phyloP scores from a whole-genome alignment of 352 stramenopile genomes.

The Pythium dissotocum region DNA sequence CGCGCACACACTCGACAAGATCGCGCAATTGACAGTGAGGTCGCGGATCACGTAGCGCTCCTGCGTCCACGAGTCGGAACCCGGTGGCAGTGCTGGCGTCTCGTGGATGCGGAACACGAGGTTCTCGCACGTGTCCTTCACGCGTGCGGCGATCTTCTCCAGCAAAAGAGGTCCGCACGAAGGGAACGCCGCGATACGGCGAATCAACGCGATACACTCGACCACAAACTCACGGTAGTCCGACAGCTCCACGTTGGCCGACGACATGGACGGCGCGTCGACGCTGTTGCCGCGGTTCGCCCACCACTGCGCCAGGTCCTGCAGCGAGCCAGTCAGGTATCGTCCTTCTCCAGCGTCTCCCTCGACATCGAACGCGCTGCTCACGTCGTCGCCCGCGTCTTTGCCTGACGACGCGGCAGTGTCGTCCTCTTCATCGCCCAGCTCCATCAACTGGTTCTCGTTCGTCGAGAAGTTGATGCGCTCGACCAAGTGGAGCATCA shows the following conservation, averaged over 20 bases:
- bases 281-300: slow-evolving; percentile 40
- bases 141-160: slow-evolving; percentile 20
- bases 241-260: slow-evolving; percentile 39
- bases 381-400: slow-evolving; percentile 42
- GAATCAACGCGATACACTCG: slow-evolving; percentile 36
- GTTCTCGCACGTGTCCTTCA: slow-evolving; percentile 22
- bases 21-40: slow-evolving; percentile 31
- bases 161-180: slow-evolving; percentile 27
- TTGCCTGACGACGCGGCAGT: slow-evolving; percentile 21
- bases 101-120: slow-evolving; percentile 28
- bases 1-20: slow-evolving; percentile 33
- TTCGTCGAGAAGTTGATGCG: slow-evolving; percentile 70
- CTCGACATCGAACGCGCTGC: slow-evolving; percentile 35
- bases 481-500: slow-evolving; percentile 82
- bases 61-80: slow-evolving; percentile 24
- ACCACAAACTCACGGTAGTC: slow-evolving; percentile 37
- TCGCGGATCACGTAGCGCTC: slow-evolving; percentile 30
- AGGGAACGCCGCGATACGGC: slow-evolving; percentile 30
- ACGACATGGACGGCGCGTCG: slow-evolving; percentile 28
- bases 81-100: slow-evolving; percentile 21
- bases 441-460: slow-evolving; percentile 56
- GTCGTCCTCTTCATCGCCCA: slow-evolving; percentile 45
- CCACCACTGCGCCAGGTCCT: slow-evolving; percentile 69
- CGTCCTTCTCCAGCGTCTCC: slow-evolving; percentile 22
- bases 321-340: slow-evolving; percentile 59